Evolutionary conservation across 2,329 filamentous ascomycete species (phyloP).

Genomic region (Trichoderma sp.): DNA sequence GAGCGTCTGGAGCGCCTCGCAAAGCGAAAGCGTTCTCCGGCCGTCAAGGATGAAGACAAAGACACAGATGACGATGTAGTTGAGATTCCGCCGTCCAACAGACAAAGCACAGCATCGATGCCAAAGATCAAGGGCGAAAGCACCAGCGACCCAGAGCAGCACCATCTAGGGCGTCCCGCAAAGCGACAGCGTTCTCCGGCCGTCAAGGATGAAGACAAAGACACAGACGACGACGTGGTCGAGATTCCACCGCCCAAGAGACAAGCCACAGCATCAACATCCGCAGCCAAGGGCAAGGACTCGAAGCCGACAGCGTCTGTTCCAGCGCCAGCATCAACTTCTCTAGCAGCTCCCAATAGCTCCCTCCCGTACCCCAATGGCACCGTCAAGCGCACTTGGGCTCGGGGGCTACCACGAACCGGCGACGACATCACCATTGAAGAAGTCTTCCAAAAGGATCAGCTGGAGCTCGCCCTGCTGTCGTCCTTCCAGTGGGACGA

Average conservation of each 20-base stretch:
- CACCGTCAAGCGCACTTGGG: conserved; percentile 80
- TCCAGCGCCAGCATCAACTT: background rate
- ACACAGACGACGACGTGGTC: no score
- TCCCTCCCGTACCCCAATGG: conserved; percentile 57
- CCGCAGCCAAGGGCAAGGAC: background rate
- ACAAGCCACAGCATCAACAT: background rate
- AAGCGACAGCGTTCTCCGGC: conserved; percentile 50
- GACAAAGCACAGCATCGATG: background rate
- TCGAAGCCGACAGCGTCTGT: background rate
- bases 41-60: background rate
- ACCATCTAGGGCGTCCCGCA: conserved; percentile 70
- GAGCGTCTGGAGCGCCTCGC: conserved; percentile 73
- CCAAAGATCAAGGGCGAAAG: background rate
- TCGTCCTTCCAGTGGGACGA: conserved; percentile 88
- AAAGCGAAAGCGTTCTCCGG: conserved; percentile 50
- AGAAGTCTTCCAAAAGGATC: conserved; percentile 75
- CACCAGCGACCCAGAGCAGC: conserved; percentile 57
- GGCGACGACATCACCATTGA: conserved; percentile 82
- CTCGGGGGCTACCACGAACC: conserved; percentile 62
- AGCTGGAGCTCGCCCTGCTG: conserved; percentile 75
- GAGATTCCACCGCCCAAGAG: no score
- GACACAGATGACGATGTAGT: conserved; percentile 35
- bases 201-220: background rate
- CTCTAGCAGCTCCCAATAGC: background rate
- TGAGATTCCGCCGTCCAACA: conserved; percentile 39